These are phyloP conservation scores for Closterium sp. DNA, from an alignment of 139 green algal species.

Conservation along the genomic window DNA sequence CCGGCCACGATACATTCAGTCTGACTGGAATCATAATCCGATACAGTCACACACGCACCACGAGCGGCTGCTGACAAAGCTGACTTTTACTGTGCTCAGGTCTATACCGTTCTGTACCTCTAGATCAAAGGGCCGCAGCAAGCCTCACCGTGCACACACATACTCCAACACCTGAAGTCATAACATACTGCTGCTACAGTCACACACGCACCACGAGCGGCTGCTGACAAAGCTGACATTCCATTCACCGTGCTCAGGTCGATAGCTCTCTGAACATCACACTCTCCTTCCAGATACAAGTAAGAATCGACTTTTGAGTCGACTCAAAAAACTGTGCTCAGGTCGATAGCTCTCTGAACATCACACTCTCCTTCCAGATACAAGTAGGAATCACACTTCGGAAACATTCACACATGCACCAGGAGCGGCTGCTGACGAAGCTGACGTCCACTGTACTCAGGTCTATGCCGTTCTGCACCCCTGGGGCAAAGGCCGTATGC, in stretches of 20 bases:
- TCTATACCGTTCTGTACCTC: slow-evolving; percentile 15
- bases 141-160: background rate
- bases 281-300: no score
- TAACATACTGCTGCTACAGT: background rate
- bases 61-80: background rate
- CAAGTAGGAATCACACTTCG: no score
- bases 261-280: no score
- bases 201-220: slow-evolving; percentile 54
- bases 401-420: slow-evolving; percentile 44
- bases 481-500: no score
- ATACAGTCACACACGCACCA: background rate
- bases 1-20: background rate
- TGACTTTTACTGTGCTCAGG: slow-evolving; percentile 61
- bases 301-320: no score
- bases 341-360: no score
- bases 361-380: no score
- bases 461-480: slow-evolving; percentile 55
- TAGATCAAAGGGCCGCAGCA: background rate
- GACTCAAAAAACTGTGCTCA: no score
- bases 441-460: slow-evolving; percentile 61
- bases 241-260: slow-evolving; percentile 59
- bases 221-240: slow-evolving; percentile 61
- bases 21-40: background rate
- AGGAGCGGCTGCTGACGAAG: slow-evolving; percentile 60
- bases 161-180: background rate